Base-by-base conservation (phyloP, 148 eudicot species). In the Vaccinium corymbosum region DNA sequence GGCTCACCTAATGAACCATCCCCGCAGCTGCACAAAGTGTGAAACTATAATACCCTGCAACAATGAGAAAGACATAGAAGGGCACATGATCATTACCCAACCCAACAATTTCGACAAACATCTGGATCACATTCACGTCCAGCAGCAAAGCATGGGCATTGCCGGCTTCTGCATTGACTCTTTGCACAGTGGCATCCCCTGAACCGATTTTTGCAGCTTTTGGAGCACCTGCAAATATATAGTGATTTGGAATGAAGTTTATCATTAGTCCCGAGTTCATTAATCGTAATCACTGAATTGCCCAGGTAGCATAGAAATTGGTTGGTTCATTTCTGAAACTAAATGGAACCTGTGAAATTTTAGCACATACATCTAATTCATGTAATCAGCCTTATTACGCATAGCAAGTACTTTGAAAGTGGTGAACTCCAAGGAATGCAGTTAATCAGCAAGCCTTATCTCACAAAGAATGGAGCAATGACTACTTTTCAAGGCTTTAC, bases 161-260 rank as follows among this genome's bases (percentile, higher is more conserved):
- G 98, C 50, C 94, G 87, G 89, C 95, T 94, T 93, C 94, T 92
- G 90, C 99, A 97, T 89, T 94, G 99, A 87, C 98, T 91, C 88
- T 97, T 97, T 76, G 97, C 99, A 91, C 99, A 97, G 88, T 94
- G 99, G 81, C 99, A 97, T 89, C 99, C 99, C 85, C 98, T 88
- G 85, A 93, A 94, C 79, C 93, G 90, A 80, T 93, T 97, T 88
- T 94, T 97, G 88, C 99, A 97, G 91, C 91, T 88, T 85, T 93
- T 97, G 79, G 97, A 90, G 84, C 99, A 94, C 91, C 99, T 97
- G 89, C 78, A 85, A 85, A 83, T 64, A n/a, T 81, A 22, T 53
- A 71, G 77, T 14, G 16, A 84, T 8, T 38, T 52, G 53, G 76
- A 82, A 56, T 25, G 53, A 64, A 25, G 52, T 27, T 29, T 72